Evolutionary conservation across 2,329 filamentous ascomycete genomes (phyloP).

Genomic region (Diaporthe capsici): DNA sequence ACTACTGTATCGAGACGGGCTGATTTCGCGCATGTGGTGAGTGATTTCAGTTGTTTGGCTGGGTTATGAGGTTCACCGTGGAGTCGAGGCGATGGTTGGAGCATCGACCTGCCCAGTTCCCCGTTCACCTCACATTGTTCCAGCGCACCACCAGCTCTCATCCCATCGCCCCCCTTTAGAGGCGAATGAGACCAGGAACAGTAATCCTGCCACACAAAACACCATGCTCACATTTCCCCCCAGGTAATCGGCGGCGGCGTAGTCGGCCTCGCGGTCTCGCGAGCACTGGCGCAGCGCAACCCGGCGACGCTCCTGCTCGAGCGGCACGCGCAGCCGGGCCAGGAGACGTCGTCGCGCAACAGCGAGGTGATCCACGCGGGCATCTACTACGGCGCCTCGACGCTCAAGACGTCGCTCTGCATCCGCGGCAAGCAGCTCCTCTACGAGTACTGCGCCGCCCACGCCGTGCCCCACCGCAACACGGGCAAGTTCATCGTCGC

Average conservation of each 20-base stretch:
- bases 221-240: conserved; percentile 35
- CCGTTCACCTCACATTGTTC: not conserved
- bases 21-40: conserved; percentile 64
- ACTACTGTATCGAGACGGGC: conserved; percentile 50
- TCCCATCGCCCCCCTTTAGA: not conserved
- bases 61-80: not conserved
- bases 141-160: not conserved
- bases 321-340: conserved; percentile 81
- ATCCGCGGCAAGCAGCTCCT: conserved; percentile 81
- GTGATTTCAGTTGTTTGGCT: conserved; percentile 40
- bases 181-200: not conserved
- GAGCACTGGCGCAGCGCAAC: conserved; percentile 72
- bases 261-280: conserved; percentile 85
- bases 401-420: conserved; percentile 88
- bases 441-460: conserved; percentile 80
- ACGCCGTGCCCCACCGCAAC: conserved; percentile 78
- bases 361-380: conserved; percentile 98
- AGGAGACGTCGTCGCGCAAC: conserved; percentile 90
- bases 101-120: not conserved
- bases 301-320: conserved; percentile 84
- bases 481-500: conserved; percentile 97
- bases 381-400: conserved; percentile 84
- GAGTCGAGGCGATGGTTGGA: not conserved
- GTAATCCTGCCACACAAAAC: not conserved
- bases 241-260: conserved; percentile 73